Percentiles rank a stretch among this genome's conserved stretches.
Evolutionary conservation across 2,329 filamentous ascomycete species (phyloP).

Genomic region (Aureobasidium melanogenum): DNA sequence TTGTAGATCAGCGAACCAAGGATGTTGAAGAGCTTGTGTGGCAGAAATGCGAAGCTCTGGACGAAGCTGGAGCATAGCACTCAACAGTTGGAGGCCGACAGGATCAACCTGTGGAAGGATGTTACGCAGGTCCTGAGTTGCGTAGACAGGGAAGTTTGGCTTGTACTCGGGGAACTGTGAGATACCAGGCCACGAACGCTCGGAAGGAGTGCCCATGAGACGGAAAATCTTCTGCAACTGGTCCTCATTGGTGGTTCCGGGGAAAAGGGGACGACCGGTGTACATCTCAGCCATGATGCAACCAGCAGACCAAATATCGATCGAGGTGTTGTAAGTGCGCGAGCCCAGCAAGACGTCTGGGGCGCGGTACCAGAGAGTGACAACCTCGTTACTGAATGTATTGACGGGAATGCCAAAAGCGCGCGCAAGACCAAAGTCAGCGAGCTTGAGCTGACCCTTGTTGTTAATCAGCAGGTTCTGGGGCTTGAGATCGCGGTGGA

Average conservation of each 20-base stretch:
- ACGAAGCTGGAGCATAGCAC: slow-evolving; percentile 83
- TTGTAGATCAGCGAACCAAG: slow-evolving; percentile 77
- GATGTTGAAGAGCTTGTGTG: slow-evolving; percentile 75
- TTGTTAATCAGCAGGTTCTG: slow-evolving; percentile 94
- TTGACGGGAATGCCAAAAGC: slow-evolving; percentile 97
- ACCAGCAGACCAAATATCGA: slow-evolving; percentile 97
- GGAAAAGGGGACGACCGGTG: slow-evolving; percentile 88
- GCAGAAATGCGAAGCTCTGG: slow-evolving; percentile 89
- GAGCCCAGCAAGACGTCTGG: slow-evolving; percentile 91
- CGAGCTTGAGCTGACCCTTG: slow-evolving; percentile 83
- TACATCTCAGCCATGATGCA: slow-evolving; percentile 99
- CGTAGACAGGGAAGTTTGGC: slow-evolving; percentile 85
- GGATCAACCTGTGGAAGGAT: slow-evolving; percentile 88
- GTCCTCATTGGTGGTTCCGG: slow-evolving; percentile 96
- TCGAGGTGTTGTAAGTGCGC: slow-evolving; percentile 97
- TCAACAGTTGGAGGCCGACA: slow-evolving; percentile 75
- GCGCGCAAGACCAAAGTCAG: slow-evolving; percentile 86
- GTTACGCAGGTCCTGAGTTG: slow-evolving; percentile 77
- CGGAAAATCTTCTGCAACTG: slow-evolving; percentile 96
- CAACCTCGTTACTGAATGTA: slow-evolving; percentile 96
- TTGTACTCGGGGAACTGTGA: slow-evolving; percentile 97
- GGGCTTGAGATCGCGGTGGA: slow-evolving; percentile 91
- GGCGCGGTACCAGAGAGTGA: slow-evolving; percentile 94
- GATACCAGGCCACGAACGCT: slow-evolving; percentile 92
- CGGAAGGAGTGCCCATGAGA: slow-evolving; percentile 94